Conservation (phyloP, 78 protist genomes). For the Creolimax fragrantissima region DNA sequence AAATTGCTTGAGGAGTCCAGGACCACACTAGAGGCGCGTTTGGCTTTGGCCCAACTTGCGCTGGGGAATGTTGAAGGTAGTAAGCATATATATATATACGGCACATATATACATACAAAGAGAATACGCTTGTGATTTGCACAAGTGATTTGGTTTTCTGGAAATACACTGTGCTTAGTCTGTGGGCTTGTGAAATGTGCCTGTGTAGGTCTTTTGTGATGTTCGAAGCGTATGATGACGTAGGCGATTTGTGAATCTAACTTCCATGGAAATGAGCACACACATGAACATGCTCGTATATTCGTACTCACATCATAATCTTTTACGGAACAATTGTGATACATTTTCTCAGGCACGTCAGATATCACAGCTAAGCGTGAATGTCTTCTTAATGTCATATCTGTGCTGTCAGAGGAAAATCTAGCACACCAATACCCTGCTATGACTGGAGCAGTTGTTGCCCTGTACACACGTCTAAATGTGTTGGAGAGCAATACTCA, state of each 20-base stretch:
- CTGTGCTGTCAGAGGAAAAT: not conserved
- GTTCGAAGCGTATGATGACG: too few species aligned
- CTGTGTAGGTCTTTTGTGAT: too few species aligned
- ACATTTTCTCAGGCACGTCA: not conserved
- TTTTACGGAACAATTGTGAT: too few species aligned
- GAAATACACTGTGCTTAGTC: not conserved
- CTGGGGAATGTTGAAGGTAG: not conserved
- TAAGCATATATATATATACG: not conserved
- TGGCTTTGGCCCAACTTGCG: not conserved
- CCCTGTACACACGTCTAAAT: not conserved
- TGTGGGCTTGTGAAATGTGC: not conserved
- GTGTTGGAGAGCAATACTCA: not conserved
- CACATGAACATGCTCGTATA: not conserved
- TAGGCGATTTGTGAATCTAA: too few species aligned
- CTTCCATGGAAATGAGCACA: too few species aligned
- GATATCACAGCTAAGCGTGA: not conserved
- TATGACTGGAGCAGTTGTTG: not conserved
- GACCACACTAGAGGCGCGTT: not conserved
- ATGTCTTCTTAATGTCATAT: not conserved
- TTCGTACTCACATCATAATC: not conserved
- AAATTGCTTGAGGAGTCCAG: not conserved
- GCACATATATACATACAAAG: too few species aligned
- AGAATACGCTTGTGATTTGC: too few species aligned
- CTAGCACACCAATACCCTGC: not conserved
- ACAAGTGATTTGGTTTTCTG: too few species aligned